Evolutionary conservation across 768 basidiomycete genomes (phyloP).

Genomic region (Suillus plorans): DNA sequence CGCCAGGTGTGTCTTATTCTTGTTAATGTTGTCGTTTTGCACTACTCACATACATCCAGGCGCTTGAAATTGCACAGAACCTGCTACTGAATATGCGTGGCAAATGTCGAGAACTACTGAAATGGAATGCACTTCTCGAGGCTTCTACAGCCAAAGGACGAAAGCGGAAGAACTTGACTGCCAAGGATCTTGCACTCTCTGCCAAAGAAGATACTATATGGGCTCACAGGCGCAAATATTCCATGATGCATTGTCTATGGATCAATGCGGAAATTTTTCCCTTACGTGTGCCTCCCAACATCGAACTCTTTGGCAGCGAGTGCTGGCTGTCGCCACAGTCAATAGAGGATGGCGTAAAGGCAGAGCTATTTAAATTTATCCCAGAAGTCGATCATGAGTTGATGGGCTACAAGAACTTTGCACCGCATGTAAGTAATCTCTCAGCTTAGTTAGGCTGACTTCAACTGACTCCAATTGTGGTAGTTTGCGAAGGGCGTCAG

Average conservation of each 20-base stretch:
- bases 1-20: neutral
- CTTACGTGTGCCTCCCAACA: neutral
- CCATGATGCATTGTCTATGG: slow-evolving; percentile 1
- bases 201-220: neutral
- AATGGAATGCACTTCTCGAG: neutral
- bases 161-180: neutral
- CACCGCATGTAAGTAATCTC: neutral
- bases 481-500: slow-evolving; percentile 3
- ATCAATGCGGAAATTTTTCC: neutral
- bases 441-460: neutral
- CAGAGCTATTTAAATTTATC: slow-evolving; percentile 10
- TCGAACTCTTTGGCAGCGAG: neutral
- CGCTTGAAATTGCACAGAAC: neutral
- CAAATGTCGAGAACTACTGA: neutral
- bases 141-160: neutral
- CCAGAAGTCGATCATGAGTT: neutral
- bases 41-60: neutral
- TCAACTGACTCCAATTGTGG: neutral
- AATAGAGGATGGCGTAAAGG: slow-evolving; percentile 8
- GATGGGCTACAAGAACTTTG: slow-evolving; percentile 4
- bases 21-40: neutral
- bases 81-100: neutral
- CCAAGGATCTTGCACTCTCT: neutral
- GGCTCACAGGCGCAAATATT: neutral
- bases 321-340: neutral